Conservation (phyloP, 352 stramenopile genomes). For the Saprolegnia diclina region DNA sequence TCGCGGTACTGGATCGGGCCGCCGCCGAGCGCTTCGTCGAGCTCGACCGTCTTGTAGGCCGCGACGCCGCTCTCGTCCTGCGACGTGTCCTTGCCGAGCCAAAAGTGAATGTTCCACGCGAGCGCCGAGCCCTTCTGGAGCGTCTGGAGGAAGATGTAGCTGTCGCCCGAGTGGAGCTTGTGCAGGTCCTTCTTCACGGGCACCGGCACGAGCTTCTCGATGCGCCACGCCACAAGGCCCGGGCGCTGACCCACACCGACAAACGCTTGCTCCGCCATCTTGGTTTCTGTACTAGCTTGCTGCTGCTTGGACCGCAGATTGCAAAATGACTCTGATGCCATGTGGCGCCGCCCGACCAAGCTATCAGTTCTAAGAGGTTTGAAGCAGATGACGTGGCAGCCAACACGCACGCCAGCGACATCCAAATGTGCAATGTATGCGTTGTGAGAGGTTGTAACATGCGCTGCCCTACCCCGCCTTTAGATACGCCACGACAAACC, state of each 20-base stretch:
- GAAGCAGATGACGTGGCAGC: no score
- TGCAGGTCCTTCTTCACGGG: slow-evolving; percentile 56
- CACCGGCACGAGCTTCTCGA: slow-evolving; percentile 77
- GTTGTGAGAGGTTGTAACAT: not conserved
- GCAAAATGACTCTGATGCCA: not conserved
- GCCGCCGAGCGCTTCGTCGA: slow-evolving; percentile 90
- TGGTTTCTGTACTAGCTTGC: not conserved
- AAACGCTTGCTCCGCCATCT: slow-evolving; percentile 51
- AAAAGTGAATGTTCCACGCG: slow-evolving; percentile 93
- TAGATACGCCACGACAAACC: not conserved
- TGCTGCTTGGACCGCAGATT: slow-evolving; percentile 11
- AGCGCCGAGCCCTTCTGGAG: slow-evolving; percentile 52
- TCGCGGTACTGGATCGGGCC: slow-evolving; percentile 90
- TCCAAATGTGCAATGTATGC: not conserved
- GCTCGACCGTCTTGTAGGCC: slow-evolving; percentile 96
- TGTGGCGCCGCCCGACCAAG: not conserved
- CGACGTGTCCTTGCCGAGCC: slow-evolving; percentile 90
- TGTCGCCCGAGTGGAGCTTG: slow-evolving; percentile 93
- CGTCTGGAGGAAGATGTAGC: slow-evolving; percentile 94
- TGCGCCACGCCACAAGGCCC: slow-evolving; percentile 77
- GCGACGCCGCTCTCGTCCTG: slow-evolving; percentile 92
- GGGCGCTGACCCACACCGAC: slow-evolving; percentile 46
- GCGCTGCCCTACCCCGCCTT: not conserved
- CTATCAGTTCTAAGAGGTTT: slow-evolving; percentile 11
- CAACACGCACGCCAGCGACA: not conserved